These are phyloP conservation scores for Russula griseocarnosa DNA, from an alignment of 768 basidiomycete genomes.

Conservation along the genomic window DNA sequence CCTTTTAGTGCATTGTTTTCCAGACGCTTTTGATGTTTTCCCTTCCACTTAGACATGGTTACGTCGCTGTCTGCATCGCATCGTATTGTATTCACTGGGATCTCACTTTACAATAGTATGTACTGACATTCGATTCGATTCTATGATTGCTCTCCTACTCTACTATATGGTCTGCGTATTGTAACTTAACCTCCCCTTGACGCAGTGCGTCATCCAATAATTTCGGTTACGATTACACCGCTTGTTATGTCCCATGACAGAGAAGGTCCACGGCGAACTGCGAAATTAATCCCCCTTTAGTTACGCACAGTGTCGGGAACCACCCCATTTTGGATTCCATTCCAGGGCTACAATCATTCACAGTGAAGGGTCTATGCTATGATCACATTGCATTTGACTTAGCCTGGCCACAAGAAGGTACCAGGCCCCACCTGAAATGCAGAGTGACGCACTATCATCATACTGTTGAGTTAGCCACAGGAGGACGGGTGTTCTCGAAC, in stretches of 20 bases:
- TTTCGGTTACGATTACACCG: conserved; percentile 11
- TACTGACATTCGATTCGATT: conserved; percentile 13
- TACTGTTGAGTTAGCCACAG: background rate
- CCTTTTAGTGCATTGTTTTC: conserved; percentile 13
- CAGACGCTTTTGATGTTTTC: conserved; percentile 12
- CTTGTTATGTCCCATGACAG: conserved; percentile 8
- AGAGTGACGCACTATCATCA: background rate
- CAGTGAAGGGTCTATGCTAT: conserved; percentile 5
- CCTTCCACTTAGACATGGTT: conserved; percentile 9
- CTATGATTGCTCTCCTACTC: conserved; percentile 8
- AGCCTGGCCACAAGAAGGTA: conserved; percentile 20
- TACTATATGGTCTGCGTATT: conserved; percentile 22
- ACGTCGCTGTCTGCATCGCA: conserved; percentile 5
- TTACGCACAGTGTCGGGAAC: background rate
- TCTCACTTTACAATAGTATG: conserved; percentile 5
- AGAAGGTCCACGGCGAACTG: conserved; percentile 11
- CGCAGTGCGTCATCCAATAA: conserved; percentile 16
- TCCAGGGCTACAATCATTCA: conserved; percentile 16
- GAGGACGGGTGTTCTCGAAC: background rate
- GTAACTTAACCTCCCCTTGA: conserved; percentile 18
- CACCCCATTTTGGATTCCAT: conserved; percentile 12
- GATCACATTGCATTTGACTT: conserved; percentile 12
- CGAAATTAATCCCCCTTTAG: conserved; percentile 9
- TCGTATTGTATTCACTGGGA: conserved; percentile 16
- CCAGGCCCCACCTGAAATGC: conserved; percentile 2